Evolutionary conservation across 1,284 basidiomycete species (phyloP).

Genomic region (Ustilago hordei): DNA sequence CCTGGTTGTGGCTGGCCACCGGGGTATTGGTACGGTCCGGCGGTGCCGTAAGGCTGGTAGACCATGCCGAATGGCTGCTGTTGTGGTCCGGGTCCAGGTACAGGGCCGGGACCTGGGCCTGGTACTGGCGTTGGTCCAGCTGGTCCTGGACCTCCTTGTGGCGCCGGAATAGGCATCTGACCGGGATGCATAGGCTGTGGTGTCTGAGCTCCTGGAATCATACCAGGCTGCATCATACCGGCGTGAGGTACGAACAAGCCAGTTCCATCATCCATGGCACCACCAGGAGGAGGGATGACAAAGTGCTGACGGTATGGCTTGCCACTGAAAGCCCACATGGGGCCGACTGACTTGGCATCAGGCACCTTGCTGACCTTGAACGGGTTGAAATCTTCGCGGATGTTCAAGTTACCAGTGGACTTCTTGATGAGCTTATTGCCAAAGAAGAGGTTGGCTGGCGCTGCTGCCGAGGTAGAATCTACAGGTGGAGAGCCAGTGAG

Average conservation of each 20-base stretch:
- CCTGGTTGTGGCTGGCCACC: conserved; percentile 38
- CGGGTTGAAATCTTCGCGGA: conserved; percentile 94
- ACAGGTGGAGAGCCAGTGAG: conserved; percentile 63
- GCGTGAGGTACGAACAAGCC: conserved; percentile 38
- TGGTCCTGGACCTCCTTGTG: conserved; percentile 21
- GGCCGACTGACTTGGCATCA: conserved; percentile 78
- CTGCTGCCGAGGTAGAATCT: conserved; percentile 51
- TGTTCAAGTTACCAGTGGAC: conserved; percentile 77
- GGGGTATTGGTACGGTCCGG: conserved; percentile 48
- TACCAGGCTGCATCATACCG: conserved; percentile 44
- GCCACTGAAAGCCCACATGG: conserved; percentile 87
- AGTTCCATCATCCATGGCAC: conserved; percentile 35
- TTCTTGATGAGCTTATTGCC: conserved; percentile 79
- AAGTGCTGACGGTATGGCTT: conserved; percentile 85
- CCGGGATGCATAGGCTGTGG: conserved; percentile 41
- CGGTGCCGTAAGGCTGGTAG: conserved; percentile 49
- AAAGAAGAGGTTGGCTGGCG: conserved; percentile 83
- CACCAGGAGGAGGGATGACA: conserved; percentile 31
- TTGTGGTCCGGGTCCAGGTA: conserved; percentile 19
- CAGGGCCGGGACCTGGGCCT: conserved; percentile 16
- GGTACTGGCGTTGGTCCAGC: conserved; percentile 14
- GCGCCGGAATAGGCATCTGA: conserved; percentile 28
- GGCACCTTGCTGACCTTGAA: conserved; percentile 86
- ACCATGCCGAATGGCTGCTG: conserved; percentile 54
- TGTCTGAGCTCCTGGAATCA: conserved; percentile 41